These are phyloP conservation scores for Diplodia intermedia DNA, from an alignment of 2,329 filamentous ascomycete genomes.

Conservation along the genomic window DNA sequence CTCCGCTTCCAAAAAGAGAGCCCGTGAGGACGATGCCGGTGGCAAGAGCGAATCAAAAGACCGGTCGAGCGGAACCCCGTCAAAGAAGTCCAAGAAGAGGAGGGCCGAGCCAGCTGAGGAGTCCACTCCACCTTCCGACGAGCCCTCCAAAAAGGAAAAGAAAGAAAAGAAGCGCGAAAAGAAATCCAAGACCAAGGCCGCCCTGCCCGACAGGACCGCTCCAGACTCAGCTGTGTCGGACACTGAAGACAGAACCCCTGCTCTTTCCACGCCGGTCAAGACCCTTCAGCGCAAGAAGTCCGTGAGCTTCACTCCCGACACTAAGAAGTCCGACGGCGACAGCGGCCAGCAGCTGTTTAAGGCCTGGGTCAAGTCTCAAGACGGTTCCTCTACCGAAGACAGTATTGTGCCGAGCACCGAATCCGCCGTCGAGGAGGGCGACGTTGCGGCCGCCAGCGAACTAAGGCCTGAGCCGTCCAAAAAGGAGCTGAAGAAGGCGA, in stretches of 20 bases:
- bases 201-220: constrained; percentile 10
- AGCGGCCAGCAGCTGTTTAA: constrained; percentile 61
- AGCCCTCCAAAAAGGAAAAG: constrained; percentile 32
- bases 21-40: neutral
- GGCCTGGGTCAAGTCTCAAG: constrained; percentile 52
- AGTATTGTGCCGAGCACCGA: constrained; percentile 12
- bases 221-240: neutral
- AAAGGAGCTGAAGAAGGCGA: constrained; percentile 37
- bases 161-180: constrained; percentile 37
- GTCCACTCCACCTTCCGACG: neutral
- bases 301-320: constrained; percentile 70
- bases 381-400: constrained; percentile 36
- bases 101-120: constrained; percentile 14
- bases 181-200: constrained; percentile 8
- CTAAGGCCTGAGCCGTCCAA: constrained; percentile 32
- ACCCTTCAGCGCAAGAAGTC: constrained; percentile 56
- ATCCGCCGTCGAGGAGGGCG: constrained; percentile 21
- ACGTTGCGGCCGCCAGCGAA: constrained; percentile 34
- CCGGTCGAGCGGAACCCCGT: neutral
- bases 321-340: constrained; percentile 64
- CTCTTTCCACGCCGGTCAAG: constrained; percentile 22
- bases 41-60: neutral
- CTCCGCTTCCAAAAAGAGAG: constrained; percentile 28
- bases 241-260: neutral
- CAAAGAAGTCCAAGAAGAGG: constrained; percentile 31